phyloP scores from a whole-genome alignment of 2,329 filamentous ascomycete genomes.

The Zopfia rhizophila region DNA sequence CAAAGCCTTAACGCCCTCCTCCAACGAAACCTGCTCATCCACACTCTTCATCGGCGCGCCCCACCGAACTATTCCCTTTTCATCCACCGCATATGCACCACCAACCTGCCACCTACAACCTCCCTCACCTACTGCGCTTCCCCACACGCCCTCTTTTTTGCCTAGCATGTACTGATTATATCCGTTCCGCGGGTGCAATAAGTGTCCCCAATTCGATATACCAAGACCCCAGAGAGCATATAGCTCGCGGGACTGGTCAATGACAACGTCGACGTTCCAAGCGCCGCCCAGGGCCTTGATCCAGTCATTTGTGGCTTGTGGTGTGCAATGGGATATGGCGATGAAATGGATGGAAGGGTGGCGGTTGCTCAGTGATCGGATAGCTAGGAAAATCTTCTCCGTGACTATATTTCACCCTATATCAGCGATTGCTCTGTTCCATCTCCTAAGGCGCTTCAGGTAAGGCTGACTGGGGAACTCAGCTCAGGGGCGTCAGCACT shows the following conservation, averaged over 20 bases:
- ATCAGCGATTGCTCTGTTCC: background rate
- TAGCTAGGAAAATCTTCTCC: slow-evolving; percentile 64
- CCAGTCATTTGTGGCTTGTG: slow-evolving; percentile 67
- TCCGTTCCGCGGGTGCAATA: slow-evolving; percentile 47
- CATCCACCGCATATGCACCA: slow-evolving; percentile 46
- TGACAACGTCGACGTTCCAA: slow-evolving; percentile 65
- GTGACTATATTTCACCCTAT: slow-evolving; percentile 32
- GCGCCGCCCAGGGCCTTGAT: slow-evolving; percentile 67
- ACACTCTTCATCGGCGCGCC: slow-evolving; percentile 48
- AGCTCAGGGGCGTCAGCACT: slow-evolving; percentile 18
- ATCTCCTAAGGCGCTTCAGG: background rate
- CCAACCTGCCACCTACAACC: slow-evolving; percentile 49
- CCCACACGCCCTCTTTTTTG: slow-evolving; percentile 48
- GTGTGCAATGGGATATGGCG: slow-evolving; percentile 69
- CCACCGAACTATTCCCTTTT: slow-evolving; percentile 45
- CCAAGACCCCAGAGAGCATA: slow-evolving; percentile 71
- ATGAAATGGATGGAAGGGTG: slow-evolving; percentile 65
- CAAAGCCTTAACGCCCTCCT: slow-evolving; percentile 44
- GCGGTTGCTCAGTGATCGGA: slow-evolving; percentile 65
- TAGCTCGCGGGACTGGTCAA: slow-evolving; percentile 66
- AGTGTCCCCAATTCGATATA: slow-evolving; percentile 47
- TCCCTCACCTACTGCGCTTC: slow-evolving; percentile 47
- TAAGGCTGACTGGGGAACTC: background rate
- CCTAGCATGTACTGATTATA: slow-evolving; percentile 48
- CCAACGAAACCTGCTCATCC: slow-evolving; percentile 42